Percentiles rank a stretch among this genome's conserved stretches.
phyloP scores from a whole-genome alignment of 345 rosid genomes.

The Salix koriyanagi region DNA sequence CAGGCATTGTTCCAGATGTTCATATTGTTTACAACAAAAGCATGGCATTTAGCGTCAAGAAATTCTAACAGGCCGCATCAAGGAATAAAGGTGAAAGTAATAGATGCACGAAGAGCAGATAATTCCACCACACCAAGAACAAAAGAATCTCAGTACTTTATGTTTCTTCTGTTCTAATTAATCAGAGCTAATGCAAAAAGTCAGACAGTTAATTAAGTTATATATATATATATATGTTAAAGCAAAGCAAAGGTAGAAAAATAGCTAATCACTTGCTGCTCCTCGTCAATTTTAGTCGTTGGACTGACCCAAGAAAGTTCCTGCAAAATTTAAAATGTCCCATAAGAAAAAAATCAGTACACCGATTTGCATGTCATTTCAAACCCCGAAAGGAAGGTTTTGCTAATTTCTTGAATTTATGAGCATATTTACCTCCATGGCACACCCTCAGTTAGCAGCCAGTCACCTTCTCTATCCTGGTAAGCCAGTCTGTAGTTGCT shows the following conservation, averaged over 20 bases:
- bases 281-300: constrained; percentile 34
- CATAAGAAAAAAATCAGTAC: neutral
- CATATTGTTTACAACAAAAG: neutral
- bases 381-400: neutral
- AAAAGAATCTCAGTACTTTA: neutral
- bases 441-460: constrained; percentile 34
- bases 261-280: constrained; percentile 3
- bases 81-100: neutral
- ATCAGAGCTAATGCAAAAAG: neutral
- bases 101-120: neutral
- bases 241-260: neutral
- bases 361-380: neutral
- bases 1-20: neutral
- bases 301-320: constrained; percentile 26
- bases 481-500: constrained; percentile 25
- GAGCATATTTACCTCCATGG: constrained; percentile 35
- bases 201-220: neutral
- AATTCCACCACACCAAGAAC: neutral
- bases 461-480: constrained; percentile 40
- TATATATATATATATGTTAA: neutral
- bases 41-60: neutral
- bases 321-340: constrained; percentile 22
- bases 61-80: neutral
- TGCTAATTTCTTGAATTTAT: neutral
- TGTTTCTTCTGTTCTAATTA: neutral